A percentile compares a stretch with the other conserved stretches of the same genome.
Conservation (phyloP, 768 basidiomycete species). For the Dioszegia aurantiaca region DNA sequence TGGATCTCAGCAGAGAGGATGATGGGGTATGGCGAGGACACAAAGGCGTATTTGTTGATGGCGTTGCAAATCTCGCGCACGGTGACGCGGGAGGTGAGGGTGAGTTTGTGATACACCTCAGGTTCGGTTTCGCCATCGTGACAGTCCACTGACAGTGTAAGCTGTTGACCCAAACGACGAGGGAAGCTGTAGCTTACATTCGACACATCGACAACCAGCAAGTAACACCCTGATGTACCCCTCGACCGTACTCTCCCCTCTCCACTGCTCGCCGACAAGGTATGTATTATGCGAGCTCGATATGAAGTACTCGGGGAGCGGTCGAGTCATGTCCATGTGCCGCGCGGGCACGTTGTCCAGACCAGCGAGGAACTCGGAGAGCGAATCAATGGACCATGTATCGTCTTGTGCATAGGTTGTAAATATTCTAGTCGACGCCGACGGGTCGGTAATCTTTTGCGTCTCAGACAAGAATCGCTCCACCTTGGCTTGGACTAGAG, state of each 20-base stretch:
- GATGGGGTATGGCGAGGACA: constrained; percentile 83
- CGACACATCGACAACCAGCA: constrained; percentile 88
- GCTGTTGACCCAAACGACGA: neutral
- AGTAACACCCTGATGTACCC: constrained; percentile 88
- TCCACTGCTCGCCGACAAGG: constrained; percentile 56
- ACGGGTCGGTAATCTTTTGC: constrained; percentile 54
- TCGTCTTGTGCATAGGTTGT: constrained; percentile 50
- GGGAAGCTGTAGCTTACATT: constrained; percentile 60
- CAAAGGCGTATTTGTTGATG: constrained; percentile 83
- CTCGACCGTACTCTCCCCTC: constrained; percentile 81
- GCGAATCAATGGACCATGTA: constrained; percentile 61
- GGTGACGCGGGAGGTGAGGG: constrained; percentile 77
- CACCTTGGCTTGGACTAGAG: constrained; percentile 55
- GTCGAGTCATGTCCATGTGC: constrained; percentile 80
- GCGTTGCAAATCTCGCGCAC: constrained; percentile 77
- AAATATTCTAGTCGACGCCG: constrained; percentile 50
- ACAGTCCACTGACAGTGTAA: constrained; percentile 69
- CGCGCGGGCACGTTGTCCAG: constrained; percentile 67
- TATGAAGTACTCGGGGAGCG: constrained; percentile 81
- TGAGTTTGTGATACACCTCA: constrained; percentile 82
- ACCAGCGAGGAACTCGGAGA: constrained; percentile 77
- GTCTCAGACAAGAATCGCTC: constrained; percentile 58
- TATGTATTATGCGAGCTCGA: constrained; percentile 79
- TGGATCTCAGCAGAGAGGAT: constrained; percentile 92
- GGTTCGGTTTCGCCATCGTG: constrained; percentile 85